These are phyloP conservation scores for Neckera pumila DNA, from an alignment of 225 moss, liverwort and hornwort genomes.

Conservation along the genomic window DNA sequence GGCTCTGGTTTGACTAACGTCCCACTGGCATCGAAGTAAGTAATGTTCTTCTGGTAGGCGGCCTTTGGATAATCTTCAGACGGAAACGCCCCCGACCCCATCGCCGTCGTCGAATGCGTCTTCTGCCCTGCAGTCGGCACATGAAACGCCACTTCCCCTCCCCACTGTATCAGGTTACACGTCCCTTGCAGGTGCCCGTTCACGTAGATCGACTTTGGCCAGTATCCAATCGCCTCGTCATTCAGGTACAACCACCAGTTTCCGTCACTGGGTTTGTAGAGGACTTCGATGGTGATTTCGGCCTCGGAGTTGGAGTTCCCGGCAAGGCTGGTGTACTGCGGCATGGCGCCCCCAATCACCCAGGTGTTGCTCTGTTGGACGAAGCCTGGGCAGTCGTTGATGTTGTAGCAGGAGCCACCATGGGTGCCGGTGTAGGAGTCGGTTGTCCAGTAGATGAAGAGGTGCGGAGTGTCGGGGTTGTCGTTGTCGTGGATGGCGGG, in stretches of 20 bases:
- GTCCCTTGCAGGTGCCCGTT: background rate
- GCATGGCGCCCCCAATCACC: constrained; percentile 9
- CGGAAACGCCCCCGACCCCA: constrained; percentile 22
- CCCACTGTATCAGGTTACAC: background rate
- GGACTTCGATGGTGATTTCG: background rate
- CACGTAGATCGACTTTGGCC: background rate
- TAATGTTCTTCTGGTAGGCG: background rate
- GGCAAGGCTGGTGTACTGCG: background rate
- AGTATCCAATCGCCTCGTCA: background rate
- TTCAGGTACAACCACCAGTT: background rate
- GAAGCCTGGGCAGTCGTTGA: background rate
- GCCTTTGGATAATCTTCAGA: background rate
- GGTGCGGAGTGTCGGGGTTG: background rate
- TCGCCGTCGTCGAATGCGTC: background rate
- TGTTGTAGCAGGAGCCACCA: background rate
- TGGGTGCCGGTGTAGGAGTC: background rate
- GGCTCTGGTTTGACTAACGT: background rate
- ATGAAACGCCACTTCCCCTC: background rate
- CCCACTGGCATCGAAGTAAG: background rate
- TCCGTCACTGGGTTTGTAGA: background rate
- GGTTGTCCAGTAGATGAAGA: constrained; percentile 24
- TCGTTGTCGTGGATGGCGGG: background rate
- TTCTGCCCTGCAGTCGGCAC: background rate
- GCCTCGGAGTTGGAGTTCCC: background rate
- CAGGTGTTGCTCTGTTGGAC: background rate